Evolutionary conservation across 176 grass and related monocot genomes (phyloP), one percentile per base, ranked within the genome.

Genomic region (Eragrostis curvula): DNA sequence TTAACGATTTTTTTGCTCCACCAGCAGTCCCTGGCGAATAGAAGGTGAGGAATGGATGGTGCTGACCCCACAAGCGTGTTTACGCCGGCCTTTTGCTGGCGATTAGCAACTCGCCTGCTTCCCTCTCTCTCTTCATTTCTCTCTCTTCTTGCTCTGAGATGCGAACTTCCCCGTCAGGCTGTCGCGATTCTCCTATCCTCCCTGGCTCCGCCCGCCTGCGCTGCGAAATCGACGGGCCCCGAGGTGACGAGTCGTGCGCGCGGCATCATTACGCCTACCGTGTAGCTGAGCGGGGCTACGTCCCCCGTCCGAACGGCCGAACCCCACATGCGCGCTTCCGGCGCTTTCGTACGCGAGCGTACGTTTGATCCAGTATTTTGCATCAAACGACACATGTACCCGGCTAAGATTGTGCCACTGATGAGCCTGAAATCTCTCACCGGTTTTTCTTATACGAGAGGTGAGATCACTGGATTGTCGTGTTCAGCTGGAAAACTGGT

Each of bases 161-260:
- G 66, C 52, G 30, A 23, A 16, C 12, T 56, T 56, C 47, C 28
- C 48, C 20, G 60, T 30, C 60, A 64, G 60, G 27, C 58, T 18
- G 30, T 52, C 17, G 32, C 52, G 73, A 36, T 36, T 36, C 32
- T 36, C 32, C n/a, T n/a, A n/a, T n/a, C n/a, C 32, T 36, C 4
- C 32, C 32, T 36, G 32, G 32, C 32, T 36, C 27, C 8, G 75
- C 43, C 11, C 65, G 73, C 52, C 46, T 12, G 24, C 43, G 75
- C 24, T 23, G 12, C 52, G 73, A 39, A 40, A 43, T 83, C 68
- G 68, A 65, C 59, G 81, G 71, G 39, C 21, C 17, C 81, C 48
- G 73, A 85, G 10, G 74, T 66, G 29, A 85, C 44, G 83, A 10
- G 75, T 79, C 84, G 75, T 18, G 39, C 25, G 17, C 21, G 15